Percentiles rank a stretch among this genome's conserved stretches.
Conservation (phyloP, 73 alveolate species). For the Tetrahymena malaccensis region DNA sequence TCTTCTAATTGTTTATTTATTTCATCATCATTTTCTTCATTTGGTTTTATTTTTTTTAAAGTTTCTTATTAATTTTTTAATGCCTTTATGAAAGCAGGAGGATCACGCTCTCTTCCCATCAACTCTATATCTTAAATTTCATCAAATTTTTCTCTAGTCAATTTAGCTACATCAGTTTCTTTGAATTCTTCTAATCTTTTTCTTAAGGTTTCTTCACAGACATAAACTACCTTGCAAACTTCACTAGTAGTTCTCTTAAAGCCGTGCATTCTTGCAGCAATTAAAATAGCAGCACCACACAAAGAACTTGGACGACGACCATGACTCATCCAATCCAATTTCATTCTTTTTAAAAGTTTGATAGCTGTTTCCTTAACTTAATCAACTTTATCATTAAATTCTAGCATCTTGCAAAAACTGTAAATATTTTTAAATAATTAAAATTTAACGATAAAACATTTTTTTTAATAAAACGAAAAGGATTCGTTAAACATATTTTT, state of each 20-base stretch:
- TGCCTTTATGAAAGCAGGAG: conserved; percentile 80
- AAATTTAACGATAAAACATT: not conserved
- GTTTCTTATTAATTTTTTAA: conserved; percentile 41
- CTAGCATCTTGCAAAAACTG: conserved; percentile 66
- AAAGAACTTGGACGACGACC: conserved; percentile 97
- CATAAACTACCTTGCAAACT: conserved; percentile 87
- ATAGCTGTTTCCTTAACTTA: conserved; percentile 79
- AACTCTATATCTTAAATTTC: conserved; percentile 55
- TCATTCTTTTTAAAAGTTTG: conserved; percentile 82
- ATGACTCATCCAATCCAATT: conserved; percentile 92
- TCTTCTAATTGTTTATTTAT: conserved; percentile 38
- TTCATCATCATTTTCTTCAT: conserved; percentile 44
- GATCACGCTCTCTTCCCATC: conserved; percentile 74
- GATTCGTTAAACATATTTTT: too few species aligned
- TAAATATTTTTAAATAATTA: not conserved
- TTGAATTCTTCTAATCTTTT: conserved; percentile 94
- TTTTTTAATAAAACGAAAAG: not conserved
- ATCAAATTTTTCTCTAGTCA: conserved; percentile 91
- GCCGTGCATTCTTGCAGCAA: conserved; percentile 87
- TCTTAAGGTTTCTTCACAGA: conserved; percentile 87
- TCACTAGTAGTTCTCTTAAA: conserved; percentile 65
- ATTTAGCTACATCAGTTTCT: conserved; percentile 73
- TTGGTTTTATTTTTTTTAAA: not conserved
- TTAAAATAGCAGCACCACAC: conserved; percentile 95
- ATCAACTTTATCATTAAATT: conserved; percentile 69